Percentiles rank a stretch among this genome's conserved stretches.
Conservation (phyloP, 352 stramenopile species). For the Phytophthora sp. region DNA sequence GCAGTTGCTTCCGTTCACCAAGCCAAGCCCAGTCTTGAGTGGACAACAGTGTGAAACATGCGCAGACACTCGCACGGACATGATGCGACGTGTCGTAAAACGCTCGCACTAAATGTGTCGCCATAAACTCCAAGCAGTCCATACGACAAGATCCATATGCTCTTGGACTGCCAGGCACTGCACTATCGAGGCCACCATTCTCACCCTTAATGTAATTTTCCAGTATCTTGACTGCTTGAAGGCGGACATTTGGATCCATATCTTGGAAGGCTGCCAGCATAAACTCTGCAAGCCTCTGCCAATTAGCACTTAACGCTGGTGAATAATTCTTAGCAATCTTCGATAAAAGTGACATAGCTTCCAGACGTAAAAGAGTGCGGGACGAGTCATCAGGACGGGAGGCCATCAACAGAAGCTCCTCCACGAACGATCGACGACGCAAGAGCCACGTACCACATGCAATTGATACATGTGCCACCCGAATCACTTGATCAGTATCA, state of each 20-base stretch:
- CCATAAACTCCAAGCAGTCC: constrained; percentile 79
- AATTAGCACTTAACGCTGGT: constrained; percentile 70
- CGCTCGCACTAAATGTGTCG: constrained; percentile 77
- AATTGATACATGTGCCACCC: constrained; percentile 70
- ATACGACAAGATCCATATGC: constrained; percentile 32
- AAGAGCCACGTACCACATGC: constrained; percentile 61
- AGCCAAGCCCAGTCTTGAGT: constrained; percentile 70
- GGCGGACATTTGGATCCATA: constrained; percentile 81
- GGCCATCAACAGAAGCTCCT: constrained; percentile 75
- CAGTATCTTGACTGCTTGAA: constrained; percentile 89
- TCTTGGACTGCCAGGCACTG: not conserved
- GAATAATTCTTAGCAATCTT: constrained; percentile 89
- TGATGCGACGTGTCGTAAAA: constrained; percentile 89
- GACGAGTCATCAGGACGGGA: constrained; percentile 65
- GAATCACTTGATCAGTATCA: constrained; percentile 48
- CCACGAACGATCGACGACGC: constrained; percentile 73
- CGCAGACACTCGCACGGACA: constrained; percentile 86
- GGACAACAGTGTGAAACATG: constrained; percentile 85
- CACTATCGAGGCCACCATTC: constrained; percentile 24
- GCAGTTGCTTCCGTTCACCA: constrained; percentile 47
- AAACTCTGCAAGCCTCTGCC: constrained; percentile 73
- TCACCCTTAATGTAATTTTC: constrained; percentile 90
- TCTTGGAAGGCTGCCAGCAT: constrained; percentile 87
- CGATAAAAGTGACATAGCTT: constrained; percentile 84
- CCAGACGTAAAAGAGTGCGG: constrained; percentile 63